These are phyloP conservation scores for Anthoceros angustus DNA, from an alignment of 225 moss, liverwort and hornwort genomes.

Conservation along the genomic window DNA sequence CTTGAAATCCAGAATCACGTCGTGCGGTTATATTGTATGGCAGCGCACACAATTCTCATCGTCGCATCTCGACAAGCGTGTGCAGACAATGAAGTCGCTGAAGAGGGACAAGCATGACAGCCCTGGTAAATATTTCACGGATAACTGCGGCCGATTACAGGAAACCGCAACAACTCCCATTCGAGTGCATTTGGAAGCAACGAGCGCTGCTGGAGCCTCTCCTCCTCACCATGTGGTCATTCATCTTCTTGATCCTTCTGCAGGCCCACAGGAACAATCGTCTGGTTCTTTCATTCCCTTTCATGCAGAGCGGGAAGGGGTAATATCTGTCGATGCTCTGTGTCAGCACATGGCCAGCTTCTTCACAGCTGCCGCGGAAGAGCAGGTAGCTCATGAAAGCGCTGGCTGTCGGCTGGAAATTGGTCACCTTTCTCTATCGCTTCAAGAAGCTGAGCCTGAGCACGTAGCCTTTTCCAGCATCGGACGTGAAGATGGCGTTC, in stretches of 20 bases:
- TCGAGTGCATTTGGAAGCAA: not conserved
- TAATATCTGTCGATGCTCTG: not conserved
- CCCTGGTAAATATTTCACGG: not conserved
- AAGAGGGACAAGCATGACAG: slow-evolving; percentile 3
- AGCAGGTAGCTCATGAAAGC: not conserved
- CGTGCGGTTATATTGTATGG: too few relatives aligned
- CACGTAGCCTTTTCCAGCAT: not conserved
- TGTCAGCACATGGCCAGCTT: slow-evolving; percentile 2
- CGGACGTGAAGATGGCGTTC: not conserved
- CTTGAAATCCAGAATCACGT: too few relatives aligned
- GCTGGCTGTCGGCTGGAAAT: too few relatives aligned
- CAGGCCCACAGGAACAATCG: not conserved
- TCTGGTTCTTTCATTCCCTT: not conserved
- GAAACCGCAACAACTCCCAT: not conserved
- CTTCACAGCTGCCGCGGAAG: not conserved
- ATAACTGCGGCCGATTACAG: not conserved
- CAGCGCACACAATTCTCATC: too few relatives aligned
- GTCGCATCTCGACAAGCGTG: too few relatives aligned
- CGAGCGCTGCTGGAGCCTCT: not conserved
- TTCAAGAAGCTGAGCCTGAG: not conserved
- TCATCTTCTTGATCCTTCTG: slow-evolving; percentile 4
- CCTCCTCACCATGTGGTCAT: not conserved
- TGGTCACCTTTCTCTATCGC: not conserved
- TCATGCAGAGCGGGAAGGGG: not conserved
- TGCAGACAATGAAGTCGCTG: not conserved